phyloP scores from a whole-genome alignment of 192 early-diverging fungal genomes.

The Gaertneriomyces sp. region DNA sequence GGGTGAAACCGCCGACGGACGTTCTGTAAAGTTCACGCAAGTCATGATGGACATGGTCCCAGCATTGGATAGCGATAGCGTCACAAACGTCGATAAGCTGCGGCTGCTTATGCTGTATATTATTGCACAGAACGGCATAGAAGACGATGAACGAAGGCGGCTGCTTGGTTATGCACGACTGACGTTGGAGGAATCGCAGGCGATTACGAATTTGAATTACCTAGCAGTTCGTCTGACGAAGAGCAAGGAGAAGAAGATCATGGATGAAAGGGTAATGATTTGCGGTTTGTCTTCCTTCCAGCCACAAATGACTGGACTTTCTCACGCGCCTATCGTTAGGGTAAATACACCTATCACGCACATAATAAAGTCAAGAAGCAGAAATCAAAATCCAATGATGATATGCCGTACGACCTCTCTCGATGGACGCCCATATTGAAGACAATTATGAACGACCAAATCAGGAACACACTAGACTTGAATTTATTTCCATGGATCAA shows the following conservation, averaged over 20 bases:
- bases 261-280: slow-evolving; percentile 18
- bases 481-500: slow-evolving; percentile 65
- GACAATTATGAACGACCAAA: slow-evolving; percentile 61
- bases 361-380: slow-evolving; percentile 50
- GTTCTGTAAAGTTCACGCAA: slow-evolving; percentile 52
- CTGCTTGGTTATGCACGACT: slow-evolving; percentile 69
- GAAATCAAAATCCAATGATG: slow-evolving; percentile 53
- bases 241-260: slow-evolving; percentile 51
- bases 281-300: background rate
- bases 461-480: slow-evolving; percentile 48
- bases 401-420: slow-evolving; percentile 62
- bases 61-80: slow-evolving; percentile 64
- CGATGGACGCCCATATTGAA: slow-evolving; percentile 77
- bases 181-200: slow-evolving; percentile 69
- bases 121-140: slow-evolving; percentile 72
- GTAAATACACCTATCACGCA: slow-evolving; percentile 45
- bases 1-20: slow-evolving; percentile 72
- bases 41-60: slow-evolving; percentile 73
- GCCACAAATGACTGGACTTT: background rate
- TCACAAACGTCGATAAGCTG: slow-evolving; percentile 68
- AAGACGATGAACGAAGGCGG: slow-evolving; percentile 64
- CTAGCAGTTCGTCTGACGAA: slow-evolving; percentile 58
- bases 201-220: slow-evolving; percentile 68
- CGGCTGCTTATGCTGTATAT: slow-evolving; percentile 79
- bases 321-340: slow-evolving; percentile 18